phyloP scores from a whole-genome alignment of 176 grass and related monocot species.

The Rhynchospora breviuscula region DNA sequence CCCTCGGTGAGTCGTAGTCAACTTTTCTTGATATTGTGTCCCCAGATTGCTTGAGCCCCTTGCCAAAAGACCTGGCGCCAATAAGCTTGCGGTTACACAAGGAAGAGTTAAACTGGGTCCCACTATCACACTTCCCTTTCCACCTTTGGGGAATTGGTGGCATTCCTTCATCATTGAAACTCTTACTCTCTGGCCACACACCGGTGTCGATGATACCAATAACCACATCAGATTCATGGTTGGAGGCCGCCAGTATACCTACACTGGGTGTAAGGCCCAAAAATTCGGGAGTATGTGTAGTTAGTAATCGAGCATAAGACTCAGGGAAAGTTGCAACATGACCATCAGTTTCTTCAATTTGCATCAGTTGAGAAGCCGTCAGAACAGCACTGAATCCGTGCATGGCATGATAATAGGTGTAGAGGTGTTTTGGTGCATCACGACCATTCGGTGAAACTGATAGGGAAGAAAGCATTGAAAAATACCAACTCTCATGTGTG shows the following conservation, averaged over 20 bases:
- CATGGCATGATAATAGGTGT: constrained; percentile 70
- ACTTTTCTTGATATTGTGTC: constrained; percentile 40
- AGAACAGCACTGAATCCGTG: constrained; percentile 60
- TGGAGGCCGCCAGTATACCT: constrained; percentile 35
- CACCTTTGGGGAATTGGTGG: constrained; percentile 32
- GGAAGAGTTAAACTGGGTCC: constrained; percentile 20
- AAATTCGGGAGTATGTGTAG: constrained; percentile 54
- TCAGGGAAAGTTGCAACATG: constrained; percentile 64
- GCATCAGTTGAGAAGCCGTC: constrained; percentile 34
- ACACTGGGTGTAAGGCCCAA: constrained; percentile 30
- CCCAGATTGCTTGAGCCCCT: background rate
- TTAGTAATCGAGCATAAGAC: constrained; percentile 49
- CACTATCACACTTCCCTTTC: constrained; percentile 42
- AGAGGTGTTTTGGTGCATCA: constrained; percentile 45
- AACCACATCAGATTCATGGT: constrained; percentile 43
- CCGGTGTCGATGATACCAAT: constrained; percentile 61
- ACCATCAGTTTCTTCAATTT: constrained; percentile 9
- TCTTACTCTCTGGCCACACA: constrained; percentile 62
- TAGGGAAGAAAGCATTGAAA: constrained; percentile 50
- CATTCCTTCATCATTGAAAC: constrained; percentile 43
- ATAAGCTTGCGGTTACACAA: constrained; percentile 59
- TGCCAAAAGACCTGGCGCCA: constrained; percentile 26
- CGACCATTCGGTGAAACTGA: background rate
- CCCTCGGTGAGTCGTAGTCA: constrained; percentile 38
- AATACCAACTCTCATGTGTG: constrained; percentile 62